Evolutionary conservation across 2,329 filamentous ascomycete species (phyloP).

Genomic region (Ilyonectria sp.): DNA sequence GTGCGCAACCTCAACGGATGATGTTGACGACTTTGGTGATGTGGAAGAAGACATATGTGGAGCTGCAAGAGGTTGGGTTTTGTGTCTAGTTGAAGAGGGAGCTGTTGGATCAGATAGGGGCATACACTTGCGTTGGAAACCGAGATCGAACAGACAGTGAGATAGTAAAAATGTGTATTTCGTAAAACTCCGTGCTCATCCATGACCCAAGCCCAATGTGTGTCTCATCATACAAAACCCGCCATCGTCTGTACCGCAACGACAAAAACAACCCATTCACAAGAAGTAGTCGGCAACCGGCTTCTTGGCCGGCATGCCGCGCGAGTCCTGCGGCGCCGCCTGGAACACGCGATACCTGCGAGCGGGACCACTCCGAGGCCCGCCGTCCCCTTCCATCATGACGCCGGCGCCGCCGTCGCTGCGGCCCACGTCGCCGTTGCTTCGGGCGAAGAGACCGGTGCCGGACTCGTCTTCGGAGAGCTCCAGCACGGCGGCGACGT

Average conservation of each 20-base stretch:
- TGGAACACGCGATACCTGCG: slow-evolving; percentile 96
- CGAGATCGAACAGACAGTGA: slow-evolving; percentile 9
- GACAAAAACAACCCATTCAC: slow-evolving; percentile 52
- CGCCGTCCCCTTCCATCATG: slow-evolving; percentile 63
- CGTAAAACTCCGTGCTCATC: slow-evolving; percentile 45
- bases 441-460: slow-evolving; percentile 77
- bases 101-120: neutral
- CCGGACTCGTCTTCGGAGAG: slow-evolving; percentile 90
- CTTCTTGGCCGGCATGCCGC: slow-evolving; percentile 99
- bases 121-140: neutral
- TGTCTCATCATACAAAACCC: slow-evolving; percentile 40
- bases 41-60: neutral
- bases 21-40: neutral
- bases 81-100: slow-evolving; percentile 14
- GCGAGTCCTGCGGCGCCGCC: slow-evolving; percentile 93
- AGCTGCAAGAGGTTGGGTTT: neutral
- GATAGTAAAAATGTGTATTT: slow-evolving; percentile 35
- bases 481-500: slow-evolving; percentile 95
- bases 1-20: neutral
- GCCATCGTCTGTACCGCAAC: slow-evolving; percentile 21
- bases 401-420: slow-evolving; percentile 67
- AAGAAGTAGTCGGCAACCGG: slow-evolving; percentile 98
- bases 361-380: slow-evolving; percentile 77
- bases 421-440: slow-evolving; percentile 78
- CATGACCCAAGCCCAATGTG: slow-evolving; percentile 38